Conservation (phyloP, 495 filamentous ascomycete genomes). For the Aspergillus incahuasiensis region DNA sequence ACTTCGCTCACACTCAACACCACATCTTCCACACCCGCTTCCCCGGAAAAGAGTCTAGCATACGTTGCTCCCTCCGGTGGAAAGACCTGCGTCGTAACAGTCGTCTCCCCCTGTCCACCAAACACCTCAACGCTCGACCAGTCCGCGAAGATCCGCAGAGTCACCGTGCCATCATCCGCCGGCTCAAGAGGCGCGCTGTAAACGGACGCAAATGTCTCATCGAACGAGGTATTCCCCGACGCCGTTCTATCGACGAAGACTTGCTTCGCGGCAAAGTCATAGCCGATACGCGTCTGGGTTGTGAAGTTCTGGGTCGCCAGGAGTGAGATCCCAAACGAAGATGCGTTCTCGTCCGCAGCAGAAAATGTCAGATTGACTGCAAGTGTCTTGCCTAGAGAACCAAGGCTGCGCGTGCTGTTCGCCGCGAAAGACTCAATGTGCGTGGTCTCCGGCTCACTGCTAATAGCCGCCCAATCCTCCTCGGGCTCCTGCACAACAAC, state of each 20-base stretch:
- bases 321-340: constrained; percentile 25
- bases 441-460: not conserved
- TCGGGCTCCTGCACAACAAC: constrained; percentile 23
- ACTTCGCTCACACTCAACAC: not conserved
- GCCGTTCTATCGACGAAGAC: constrained; percentile 27
- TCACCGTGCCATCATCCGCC: constrained; percentile 14
- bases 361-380: constrained; percentile 25
- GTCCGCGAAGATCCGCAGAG: constrained; percentile 28
- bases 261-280: constrained; percentile 35
- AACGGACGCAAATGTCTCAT: constrained; percentile 22
- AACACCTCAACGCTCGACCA: constrained; percentile 35
- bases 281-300: constrained; percentile 40
- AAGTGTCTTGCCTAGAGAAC: constrained; percentile 18
- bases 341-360: not conserved
- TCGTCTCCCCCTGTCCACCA: constrained; percentile 29
- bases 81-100: constrained; percentile 34
- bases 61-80: constrained; percentile 19
- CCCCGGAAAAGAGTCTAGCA: constrained; percentile 21
- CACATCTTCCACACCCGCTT: constrained; percentile 20
- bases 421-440: constrained; percentile 13
- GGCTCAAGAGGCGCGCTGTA: constrained; percentile 25
- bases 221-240: constrained; percentile 27
- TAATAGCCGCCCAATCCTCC: constrained; percentile 16
- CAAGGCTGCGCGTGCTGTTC: constrained; percentile 14
- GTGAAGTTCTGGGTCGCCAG: constrained; percentile 26